These are phyloP conservation scores for Candida parachauliodes DNA, from an alignment of 805 yeast species.

Conservation along the genomic window DNA sequence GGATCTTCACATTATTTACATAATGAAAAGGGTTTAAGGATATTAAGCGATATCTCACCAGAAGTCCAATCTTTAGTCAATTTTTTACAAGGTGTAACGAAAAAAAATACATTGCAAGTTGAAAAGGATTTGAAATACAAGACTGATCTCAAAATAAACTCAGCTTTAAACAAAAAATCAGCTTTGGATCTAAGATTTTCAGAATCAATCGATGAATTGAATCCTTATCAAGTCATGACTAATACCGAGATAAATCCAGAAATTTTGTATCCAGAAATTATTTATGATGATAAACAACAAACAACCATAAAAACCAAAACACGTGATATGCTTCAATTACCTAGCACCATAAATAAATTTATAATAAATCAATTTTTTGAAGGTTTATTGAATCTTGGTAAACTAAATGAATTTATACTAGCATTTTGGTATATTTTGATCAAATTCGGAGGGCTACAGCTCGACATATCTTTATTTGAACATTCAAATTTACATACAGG, in stretches of 20 bases:
- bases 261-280: constrained; percentile 1
- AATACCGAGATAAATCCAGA: constrained; percentile 11
- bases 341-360: constrained; percentile 26
- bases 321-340: neutral
- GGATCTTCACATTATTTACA: constrained; percentile 30
- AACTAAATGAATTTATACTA: constrained; percentile 23
- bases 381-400: constrained; percentile 28
- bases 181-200: neutral
- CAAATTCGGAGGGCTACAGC: constrained; percentile 24
- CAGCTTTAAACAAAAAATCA: constrained; percentile 7
- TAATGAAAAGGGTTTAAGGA: constrained; percentile 26
- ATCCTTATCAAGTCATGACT: constrained; percentile 29
- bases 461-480: constrained; percentile 1
- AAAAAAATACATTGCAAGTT: neutral
- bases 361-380: constrained; percentile 28
- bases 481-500: constrained; percentile 2
- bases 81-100: constrained; percentile 9
- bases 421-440: constrained; percentile 31
- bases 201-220: constrained; percentile 12
- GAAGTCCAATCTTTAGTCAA: constrained; percentile 22
- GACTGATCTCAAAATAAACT: constrained; percentile 15
- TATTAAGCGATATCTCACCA: constrained; percentile 31
- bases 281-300: constrained; percentile 1
- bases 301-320: neutral
- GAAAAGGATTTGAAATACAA: constrained; percentile 10